Evolutionary conservation across 306 rosid genomes (phyloP).

Genomic region (Sesbania bispinosa): DNA sequence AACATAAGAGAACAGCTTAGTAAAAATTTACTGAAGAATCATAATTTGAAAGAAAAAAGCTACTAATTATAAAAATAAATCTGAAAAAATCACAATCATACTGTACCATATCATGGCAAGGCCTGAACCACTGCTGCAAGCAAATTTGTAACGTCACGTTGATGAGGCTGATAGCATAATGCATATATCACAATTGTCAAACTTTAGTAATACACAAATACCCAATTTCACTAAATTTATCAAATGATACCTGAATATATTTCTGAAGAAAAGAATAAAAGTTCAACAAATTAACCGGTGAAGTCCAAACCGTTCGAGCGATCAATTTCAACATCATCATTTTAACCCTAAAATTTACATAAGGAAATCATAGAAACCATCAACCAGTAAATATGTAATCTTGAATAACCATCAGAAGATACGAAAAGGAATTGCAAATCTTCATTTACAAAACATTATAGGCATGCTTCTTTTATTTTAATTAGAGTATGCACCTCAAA

Average conservation of each 20-base stretch:
- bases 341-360: conserved; percentile 51
- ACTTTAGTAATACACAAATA: conserved; percentile 22
- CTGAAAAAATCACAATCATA: conserved; percentile 5
- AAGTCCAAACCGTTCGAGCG: conserved; percentile 82
- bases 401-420: neutral
- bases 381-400: conserved; percentile 8
- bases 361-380: conserved; percentile 25
- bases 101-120: conserved; percentile 92
- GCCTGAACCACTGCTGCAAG: conserved; percentile 91
- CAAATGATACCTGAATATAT: conserved; percentile 62
- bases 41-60: conserved; percentile 2
- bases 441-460: neutral
- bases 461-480: neutral
- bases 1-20: neutral
- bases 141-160: conserved; percentile 68
- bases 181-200: conserved; percentile 20
- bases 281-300: conserved; percentile 62
- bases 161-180: conserved; percentile 78
- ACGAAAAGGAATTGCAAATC: neutral
- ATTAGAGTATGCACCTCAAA: conserved; percentile 61
- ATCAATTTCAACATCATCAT: conserved; percentile 90
- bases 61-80: conserved; percentile 5
- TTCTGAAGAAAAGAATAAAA: conserved; percentile 69
- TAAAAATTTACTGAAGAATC: neutral
- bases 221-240: conserved; percentile 12